Conservation (phyloP, 192 early-diverging fungal genomes). For the Allomyces macrogynus region DNA sequence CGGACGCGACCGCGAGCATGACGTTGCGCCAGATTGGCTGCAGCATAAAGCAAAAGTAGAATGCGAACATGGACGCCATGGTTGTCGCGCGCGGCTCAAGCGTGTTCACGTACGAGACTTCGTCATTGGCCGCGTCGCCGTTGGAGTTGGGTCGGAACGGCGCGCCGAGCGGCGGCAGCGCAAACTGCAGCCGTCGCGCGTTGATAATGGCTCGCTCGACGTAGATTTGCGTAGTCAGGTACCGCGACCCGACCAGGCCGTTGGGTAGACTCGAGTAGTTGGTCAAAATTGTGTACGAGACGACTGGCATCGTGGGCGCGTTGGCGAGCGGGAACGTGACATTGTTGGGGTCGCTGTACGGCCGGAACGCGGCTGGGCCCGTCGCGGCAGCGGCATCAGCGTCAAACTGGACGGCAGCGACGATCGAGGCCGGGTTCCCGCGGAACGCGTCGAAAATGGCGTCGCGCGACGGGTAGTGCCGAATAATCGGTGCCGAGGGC, state of each 20-base stretch:
- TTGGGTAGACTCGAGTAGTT: constrained; percentile 11
- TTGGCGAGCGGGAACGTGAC: too few relatives aligned
- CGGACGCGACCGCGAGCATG: constrained; percentile 11
- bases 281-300: constrained; percentile 13
- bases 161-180: constrained; percentile 9
- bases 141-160: constrained; percentile 11
- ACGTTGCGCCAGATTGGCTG: constrained; percentile 16
- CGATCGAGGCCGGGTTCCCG: constrained; percentile 15
- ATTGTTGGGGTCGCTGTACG: too few relatives aligned
- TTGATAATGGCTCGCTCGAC: constrained; percentile 19
- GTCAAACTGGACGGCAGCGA: constrained; percentile 13
- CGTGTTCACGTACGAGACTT: constrained; percentile 15
- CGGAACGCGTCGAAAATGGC: constrained; percentile 11
- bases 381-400: constrained; percentile 5
- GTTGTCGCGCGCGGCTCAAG: constrained; percentile 9
- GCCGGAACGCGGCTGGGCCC: too few relatives aligned
- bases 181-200: constrained; percentile 13
- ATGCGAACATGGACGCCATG: constrained; percentile 12
- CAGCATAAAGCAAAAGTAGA: constrained; percentile 17
- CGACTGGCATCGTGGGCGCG: not conserved
- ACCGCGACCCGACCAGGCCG: constrained; percentile 10
- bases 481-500: constrained; percentile 9
- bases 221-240: constrained; percentile 17
- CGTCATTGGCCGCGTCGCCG: constrained; percentile 9
- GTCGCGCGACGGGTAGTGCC: constrained; percentile 9